Evolutionary conservation across 148 eudicot genomes (phyloP).

Genomic region (Fagopyrum esculentum): DNA sequence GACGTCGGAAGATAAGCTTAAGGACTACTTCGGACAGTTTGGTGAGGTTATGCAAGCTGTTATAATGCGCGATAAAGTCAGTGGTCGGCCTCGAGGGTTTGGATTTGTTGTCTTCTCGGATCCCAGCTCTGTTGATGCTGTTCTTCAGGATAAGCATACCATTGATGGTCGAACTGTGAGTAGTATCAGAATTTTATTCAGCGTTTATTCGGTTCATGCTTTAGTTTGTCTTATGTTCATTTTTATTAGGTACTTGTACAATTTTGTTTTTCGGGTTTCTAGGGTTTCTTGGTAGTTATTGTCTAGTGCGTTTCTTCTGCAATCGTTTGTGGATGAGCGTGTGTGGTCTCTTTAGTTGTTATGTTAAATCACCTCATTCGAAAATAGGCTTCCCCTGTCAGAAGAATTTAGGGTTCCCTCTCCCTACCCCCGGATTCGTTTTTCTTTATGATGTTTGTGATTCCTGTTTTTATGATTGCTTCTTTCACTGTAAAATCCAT

Average conservation of each 20-base stretch:
- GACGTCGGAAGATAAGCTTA: conserved; percentile 65
- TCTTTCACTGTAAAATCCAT: not conserved
- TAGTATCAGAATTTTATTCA: not conserved
- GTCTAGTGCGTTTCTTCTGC: not conserved
- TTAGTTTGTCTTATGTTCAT: not conserved
- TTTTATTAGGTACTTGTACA: not conserved
- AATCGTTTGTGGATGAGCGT: not conserved
- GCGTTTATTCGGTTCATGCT: not conserved
- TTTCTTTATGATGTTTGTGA: not conserved
- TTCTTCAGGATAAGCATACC: conserved; percentile 67
- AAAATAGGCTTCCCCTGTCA: not conserved
- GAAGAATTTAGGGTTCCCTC: not conserved
- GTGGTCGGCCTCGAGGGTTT: conserved; percentile 79
- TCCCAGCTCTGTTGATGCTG: conserved; percentile 64
- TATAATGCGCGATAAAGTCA: conserved; percentile 71
- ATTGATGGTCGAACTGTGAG: conserved; percentile 81
- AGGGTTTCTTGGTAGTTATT: not conserved
- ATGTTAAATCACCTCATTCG: not conserved
- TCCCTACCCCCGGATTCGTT: not conserved
- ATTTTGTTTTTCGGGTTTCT: not conserved
- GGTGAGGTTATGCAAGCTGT: conserved; percentile 70
- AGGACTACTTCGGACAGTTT: conserved; percentile 61
- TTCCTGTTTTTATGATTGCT: not conserved
- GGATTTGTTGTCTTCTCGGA: conserved; percentile 83
- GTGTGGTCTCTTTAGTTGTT: not conserved